Percentiles rank a stretch among this genome's conserved stretches.
Conservation (phyloP, 2,329 filamentous ascomycete species). For the Zasmidium citrigriseum region DNA sequence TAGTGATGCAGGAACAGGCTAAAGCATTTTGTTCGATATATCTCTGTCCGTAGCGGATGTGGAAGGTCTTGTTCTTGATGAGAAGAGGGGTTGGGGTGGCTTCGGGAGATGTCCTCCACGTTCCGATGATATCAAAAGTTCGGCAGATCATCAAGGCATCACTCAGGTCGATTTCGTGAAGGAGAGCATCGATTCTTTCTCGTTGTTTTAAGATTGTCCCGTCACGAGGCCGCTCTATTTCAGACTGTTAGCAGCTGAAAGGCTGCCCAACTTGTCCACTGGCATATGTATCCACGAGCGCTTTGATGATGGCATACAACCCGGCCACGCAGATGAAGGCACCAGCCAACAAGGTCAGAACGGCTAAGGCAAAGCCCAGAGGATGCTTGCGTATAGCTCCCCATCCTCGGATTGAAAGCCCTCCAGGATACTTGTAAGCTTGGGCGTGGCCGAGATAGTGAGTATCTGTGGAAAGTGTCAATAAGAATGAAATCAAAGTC, state of each 20-base stretch:
- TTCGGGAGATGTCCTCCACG: not conserved
- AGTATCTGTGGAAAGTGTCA: no score
- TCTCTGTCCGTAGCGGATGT: not conserved
- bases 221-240: no score
- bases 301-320: slow-evolving; percentile 50
- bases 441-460: slow-evolving; percentile 2
- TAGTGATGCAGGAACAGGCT: not conserved
- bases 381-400: not conserved
- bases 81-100: not conserved
- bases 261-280: slow-evolving; percentile 28
- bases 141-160: not conserved
- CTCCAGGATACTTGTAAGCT: slow-evolving; percentile 1
- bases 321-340: slow-evolving; percentile 51
- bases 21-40: not conserved
- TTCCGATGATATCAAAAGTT: not conserved
- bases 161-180: no score
- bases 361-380: slow-evolving; percentile 30
- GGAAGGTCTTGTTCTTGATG: not conserved
- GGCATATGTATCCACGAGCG: slow-evolving; percentile 33
- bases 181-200: no score
- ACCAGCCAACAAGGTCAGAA: slow-evolving; percentile 47
- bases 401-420: not conserved
- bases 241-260: slow-evolving; percentile 35
- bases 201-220: no score
- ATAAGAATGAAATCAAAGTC: no score